Conservation (phyloP, 2,329 filamentous ascomycete species). For the Aspergillus novofumigatus region DNA sequence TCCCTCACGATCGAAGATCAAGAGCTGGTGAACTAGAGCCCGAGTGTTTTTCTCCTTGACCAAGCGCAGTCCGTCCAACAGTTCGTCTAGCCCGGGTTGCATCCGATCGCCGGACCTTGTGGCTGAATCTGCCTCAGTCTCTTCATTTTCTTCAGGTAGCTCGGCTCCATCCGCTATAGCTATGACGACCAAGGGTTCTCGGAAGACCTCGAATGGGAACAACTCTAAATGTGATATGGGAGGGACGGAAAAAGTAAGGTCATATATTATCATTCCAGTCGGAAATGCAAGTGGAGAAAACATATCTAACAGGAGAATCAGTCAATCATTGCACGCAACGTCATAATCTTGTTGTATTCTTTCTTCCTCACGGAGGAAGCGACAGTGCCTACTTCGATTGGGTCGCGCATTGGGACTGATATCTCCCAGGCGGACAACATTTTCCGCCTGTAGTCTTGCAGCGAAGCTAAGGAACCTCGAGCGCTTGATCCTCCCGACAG, state of each 20-base stretch:
- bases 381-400: conserved; percentile 68
- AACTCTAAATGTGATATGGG: conserved; percentile 74
- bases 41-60: conserved; percentile 70
- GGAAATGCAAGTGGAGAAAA: conserved; percentile 90
- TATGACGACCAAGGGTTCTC: conserved; percentile 77
- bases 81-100: conserved; percentile 33
- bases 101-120: conserved; percentile 25
- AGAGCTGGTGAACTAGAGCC: conserved; percentile 70
- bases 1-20: conserved; percentile 71
- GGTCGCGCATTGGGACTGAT: conserved; percentile 79
- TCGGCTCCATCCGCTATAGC: conserved; percentile 80
- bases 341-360: background rate
- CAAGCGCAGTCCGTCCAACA: conserved; percentile 63
- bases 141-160: conserved; percentile 41
- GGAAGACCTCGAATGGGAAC: conserved; percentile 84
- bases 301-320: conserved; percentile 60
- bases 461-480: conserved; percentile 76
- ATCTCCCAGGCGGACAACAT: conserved; percentile 79
- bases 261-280: conserved; percentile 79
- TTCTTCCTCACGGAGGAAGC: background rate
- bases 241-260: conserved; percentile 74
- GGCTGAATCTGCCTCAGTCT: conserved; percentile 10
- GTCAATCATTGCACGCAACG: conserved; percentile 14
- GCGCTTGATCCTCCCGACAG: conserved; percentile 78
- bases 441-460: conserved; percentile 70